These are phyloP conservation scores for Epichloe gansuensis DNA, from an alignment of 2,329 filamentous ascomycete genomes.

Conservation along the genomic window DNA sequence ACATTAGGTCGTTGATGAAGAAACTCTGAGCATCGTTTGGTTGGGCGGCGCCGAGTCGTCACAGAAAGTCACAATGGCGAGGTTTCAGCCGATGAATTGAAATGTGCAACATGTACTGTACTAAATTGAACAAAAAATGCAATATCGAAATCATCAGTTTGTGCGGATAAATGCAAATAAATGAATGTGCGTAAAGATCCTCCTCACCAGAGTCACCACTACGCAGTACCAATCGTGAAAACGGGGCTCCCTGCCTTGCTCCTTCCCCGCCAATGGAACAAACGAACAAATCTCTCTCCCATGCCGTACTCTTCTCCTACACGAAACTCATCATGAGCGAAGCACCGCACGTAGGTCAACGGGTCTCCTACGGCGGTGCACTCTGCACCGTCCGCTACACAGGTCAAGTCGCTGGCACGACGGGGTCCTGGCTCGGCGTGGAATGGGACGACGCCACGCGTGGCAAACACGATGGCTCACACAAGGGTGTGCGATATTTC, in stretches of 20 bases:
- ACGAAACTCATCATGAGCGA: slow-evolving; percentile 21
- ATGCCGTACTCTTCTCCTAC: background rate
- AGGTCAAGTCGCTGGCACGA: slow-evolving; percentile 62
- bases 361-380: slow-evolving; percentile 65
- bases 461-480: slow-evolving; percentile 82
- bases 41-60: too few relatives aligned
- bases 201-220: too few relatives aligned
- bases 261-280: background rate
- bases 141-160: too few relatives aligned
- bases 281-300: background rate
- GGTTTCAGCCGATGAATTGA: too few relatives aligned
- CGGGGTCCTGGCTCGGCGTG: slow-evolving; percentile 77
- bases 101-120: too few relatives aligned
- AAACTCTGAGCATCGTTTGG: too few relatives aligned
- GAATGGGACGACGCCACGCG: slow-evolving; percentile 86
- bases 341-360: slow-evolving; percentile 47
- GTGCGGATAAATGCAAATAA: too few relatives aligned
- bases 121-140: too few relatives aligned
- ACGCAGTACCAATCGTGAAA: too few relatives aligned
- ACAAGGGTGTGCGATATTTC: slow-evolving; percentile 72
- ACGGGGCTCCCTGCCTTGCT: background rate
- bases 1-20: background rate
- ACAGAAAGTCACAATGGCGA: too few relatives aligned
- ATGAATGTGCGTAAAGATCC: too few relatives aligned
- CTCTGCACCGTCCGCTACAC: slow-evolving; percentile 77